Conservation (phyloP, 768 basidiomycete genomes). For the Lactarius vividus region DNA sequence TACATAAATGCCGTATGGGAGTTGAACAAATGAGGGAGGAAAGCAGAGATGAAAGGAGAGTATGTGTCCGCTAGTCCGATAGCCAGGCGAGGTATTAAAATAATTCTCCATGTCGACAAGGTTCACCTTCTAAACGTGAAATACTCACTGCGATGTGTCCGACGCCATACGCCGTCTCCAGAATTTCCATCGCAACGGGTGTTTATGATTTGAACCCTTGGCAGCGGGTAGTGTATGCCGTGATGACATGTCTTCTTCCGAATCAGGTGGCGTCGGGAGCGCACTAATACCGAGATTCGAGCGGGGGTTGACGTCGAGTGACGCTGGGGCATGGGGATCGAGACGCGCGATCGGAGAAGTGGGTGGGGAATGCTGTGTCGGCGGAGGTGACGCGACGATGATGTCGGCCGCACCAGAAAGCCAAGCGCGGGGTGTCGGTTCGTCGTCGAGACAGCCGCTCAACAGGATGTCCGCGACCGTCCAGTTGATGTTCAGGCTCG, state of each 20-base stretch:
- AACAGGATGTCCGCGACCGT: constrained; percentile 38
- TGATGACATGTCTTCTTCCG: constrained; percentile 30
- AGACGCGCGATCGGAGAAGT: constrained; percentile 1
- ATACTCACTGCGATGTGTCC: not conserved
- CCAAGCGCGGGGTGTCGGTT: constrained; percentile 33
- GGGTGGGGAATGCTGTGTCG: not conserved
- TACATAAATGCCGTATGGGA: not conserved
- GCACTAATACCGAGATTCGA: not conserved
- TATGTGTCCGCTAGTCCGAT: not conserved
- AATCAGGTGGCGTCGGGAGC: constrained; percentile 36
- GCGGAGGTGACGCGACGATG: constrained; percentile 29
- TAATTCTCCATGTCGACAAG: not conserved
- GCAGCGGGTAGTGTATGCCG: not conserved
- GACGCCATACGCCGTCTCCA: constrained; percentile 3
- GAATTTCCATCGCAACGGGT: not conserved
- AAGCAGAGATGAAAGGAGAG: not conserved
- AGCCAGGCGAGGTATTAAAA: not conserved
- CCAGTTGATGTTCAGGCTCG: constrained; percentile 31
- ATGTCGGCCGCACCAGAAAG: constrained; percentile 36
- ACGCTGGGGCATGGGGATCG: not conserved
- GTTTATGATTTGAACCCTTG: not conserved
- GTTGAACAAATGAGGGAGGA: not conserved
- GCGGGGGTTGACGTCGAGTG: too few relatives aligned
- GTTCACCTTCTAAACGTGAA: not conserved
- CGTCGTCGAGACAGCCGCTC: constrained; percentile 37